Base-by-base conservation (phyloP, 2,329 filamentous ascomycete species). In the Aureobasidium namibiae region DNA sequence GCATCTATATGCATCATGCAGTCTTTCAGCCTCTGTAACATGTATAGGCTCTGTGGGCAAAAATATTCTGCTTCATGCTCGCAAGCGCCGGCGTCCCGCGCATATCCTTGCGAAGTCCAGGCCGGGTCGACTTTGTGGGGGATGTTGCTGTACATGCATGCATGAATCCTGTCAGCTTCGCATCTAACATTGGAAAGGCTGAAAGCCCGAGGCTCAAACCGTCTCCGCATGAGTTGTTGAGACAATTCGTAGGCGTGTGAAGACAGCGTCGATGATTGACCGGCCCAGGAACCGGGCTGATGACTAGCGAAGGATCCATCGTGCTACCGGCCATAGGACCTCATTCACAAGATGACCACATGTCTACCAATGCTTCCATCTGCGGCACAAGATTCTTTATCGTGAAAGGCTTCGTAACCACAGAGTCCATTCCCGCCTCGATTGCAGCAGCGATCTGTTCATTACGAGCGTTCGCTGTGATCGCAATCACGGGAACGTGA, bases 381-480 rank as follows among this genome's bases (percentile, higher is more conserved):
- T 68, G 65, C 18, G 70, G 68, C 52, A 72, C 61, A 48, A 72
- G 57, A 58, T 72, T 69, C 9, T 65, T 65, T 24, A 72, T 69
- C 2, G 67, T 57, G 56, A 69, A 71, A 10, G 70, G 70, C 61
- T 73, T 73, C 9, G 69, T 71, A 5, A 73, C 66, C 44, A 72
- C 62, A 24, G 65, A 64, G 21, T 65, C 63, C 75, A 92, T 90
- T 41, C 88, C 88, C 26, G 87, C 86, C 59, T 82, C 78, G 67
- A 88, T 82, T 56, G 88, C 88, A 63, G 81, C 84, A 64, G 82
- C 80, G 61, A 90, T 86, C 71, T 92, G 88, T 74, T 89, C 86
- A 4, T 82, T 80, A 67, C 89, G 78, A 34, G 87, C 88, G 71
- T 92, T 92, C 1, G 89, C 89, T 36, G 88, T 92, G 18, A 89